phyloP scores from a whole-genome alignment of 345 rosid species.

The Boechera divaricarpa region DNA sequence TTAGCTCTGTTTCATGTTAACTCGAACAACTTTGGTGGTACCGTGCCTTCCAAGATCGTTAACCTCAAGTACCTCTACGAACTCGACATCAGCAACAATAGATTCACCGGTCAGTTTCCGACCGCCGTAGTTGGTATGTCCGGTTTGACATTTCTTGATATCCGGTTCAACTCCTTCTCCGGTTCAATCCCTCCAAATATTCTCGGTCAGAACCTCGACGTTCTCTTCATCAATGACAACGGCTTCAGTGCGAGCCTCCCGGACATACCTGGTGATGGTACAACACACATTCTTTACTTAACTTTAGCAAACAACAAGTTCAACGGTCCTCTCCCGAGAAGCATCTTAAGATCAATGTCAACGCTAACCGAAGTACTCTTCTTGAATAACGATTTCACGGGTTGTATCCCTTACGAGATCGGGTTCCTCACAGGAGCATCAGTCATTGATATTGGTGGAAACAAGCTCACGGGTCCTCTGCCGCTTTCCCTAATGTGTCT shows the following conservation, averaged over 20 bases:
- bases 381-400: slow-evolving; percentile 68
- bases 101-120: slow-evolving; percentile 77
- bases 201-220: slow-evolving; percentile 62
- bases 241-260: slow-evolving; percentile 59
- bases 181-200: slow-evolving; percentile 80
- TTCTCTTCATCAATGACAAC: slow-evolving; percentile 77
- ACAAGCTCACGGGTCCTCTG: slow-evolving; percentile 68
- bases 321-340: slow-evolving; percentile 68
- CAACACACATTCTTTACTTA: slow-evolving; percentile 54
- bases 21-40: slow-evolving; percentile 75
- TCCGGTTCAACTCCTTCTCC: slow-evolving; percentile 71
- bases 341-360: slow-evolving; percentile 62
- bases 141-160: slow-evolving; percentile 66
- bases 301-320: slow-evolving; percentile 84
- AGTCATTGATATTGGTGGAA: slow-evolving; percentile 67
- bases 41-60: slow-evolving; percentile 58
- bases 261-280: slow-evolving; percentile 48
- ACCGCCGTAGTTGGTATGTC: slow-evolving; percentile 59
- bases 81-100: slow-evolving; percentile 83
- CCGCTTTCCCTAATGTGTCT: slow-evolving; percentile 66
- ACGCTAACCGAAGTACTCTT: slow-evolving; percentile 64
- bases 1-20: slow-evolving; percentile 88
- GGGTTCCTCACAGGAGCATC: slow-evolving; percentile 63
- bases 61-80: slow-evolving; percentile 81
- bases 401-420: slow-evolving; percentile 76